Evolutionary conservation across 257 asterid species (phyloP).

Genomic region (Lantana camara): DNA sequence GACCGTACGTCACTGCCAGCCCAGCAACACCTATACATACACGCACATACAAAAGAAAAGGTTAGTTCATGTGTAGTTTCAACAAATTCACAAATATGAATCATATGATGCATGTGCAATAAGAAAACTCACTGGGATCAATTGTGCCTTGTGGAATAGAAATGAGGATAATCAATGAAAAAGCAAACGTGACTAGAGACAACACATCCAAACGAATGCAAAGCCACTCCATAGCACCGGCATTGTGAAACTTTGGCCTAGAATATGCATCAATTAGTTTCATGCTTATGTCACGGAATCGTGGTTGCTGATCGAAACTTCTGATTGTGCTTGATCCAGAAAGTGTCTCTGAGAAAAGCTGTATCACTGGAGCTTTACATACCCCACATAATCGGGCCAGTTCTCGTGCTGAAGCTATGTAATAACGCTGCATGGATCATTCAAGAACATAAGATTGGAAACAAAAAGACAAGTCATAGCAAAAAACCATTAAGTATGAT

Average conservation of each 20-base stretch:
- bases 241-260: conserved; percentile 70
- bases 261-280: conserved; percentile 78
- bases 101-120: too few species aligned
- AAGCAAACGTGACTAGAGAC: conserved; percentile 70
- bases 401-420: conserved; percentile 88
- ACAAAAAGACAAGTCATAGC: neutral
- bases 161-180: conserved; percentile 67
- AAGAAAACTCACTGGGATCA: conserved; percentile 63
- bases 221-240: conserved; percentile 97
- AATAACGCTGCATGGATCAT: conserved; percentile 56
- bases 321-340: conserved; percentile 87
- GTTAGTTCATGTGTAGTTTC: neutral
- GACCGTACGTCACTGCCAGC: conserved; percentile 85
- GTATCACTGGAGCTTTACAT: conserved; percentile 88
- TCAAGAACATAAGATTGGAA: conserved; percentile 7
- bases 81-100: conserved; percentile 3
- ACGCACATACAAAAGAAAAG: too few species aligned
- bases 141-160: conserved; percentile 77
- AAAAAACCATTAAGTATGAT: neutral
- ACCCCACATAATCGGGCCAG: conserved; percentile 80
- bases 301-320: conserved; percentile 70
- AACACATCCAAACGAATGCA: conserved; percentile 78
- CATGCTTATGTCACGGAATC: conserved; percentile 75
- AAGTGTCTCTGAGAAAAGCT: conserved; percentile 88
- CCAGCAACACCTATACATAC: conserved; percentile 87